Evolutionary conservation across 441 rosid genomes (phyloP).

Genomic region (Adansonia madagascariensis): DNA sequence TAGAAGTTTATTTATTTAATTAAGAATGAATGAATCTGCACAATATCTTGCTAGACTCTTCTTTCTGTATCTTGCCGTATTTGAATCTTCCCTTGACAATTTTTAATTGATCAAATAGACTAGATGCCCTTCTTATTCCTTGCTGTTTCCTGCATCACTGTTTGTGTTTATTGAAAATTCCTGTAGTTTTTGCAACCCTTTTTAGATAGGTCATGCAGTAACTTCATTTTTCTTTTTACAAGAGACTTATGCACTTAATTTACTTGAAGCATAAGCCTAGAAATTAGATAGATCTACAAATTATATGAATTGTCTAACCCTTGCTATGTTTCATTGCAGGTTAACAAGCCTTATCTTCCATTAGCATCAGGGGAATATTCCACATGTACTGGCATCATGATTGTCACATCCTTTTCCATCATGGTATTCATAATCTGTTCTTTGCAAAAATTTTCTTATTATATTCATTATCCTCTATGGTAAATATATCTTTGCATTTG

Average conservation of each 20-base stretch:
- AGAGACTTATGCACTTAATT: slow-evolving; percentile 16
- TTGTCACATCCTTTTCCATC: slow-evolving; percentile 65
- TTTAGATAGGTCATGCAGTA: not conserved
- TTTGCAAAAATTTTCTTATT: not conserved
- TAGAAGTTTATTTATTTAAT: slow-evolving; percentile 2
- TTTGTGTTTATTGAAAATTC: slow-evolving; percentile 8
- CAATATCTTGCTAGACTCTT: not conserved
- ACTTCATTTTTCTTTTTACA: not conserved
- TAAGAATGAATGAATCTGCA: not conserved
- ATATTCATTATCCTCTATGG: not conserved
- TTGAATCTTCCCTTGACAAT: slow-evolving; percentile 7
- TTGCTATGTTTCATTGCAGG: slow-evolving; percentile 46
- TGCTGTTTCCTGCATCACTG: not conserved
- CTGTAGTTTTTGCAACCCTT: not conserved
- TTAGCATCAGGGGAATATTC: slow-evolving; percentile 96
- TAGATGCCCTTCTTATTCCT: not conserved
- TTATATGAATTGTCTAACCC: slow-evolving; percentile 15
- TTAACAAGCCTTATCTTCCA: slow-evolving; percentile 96
- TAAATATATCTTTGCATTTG: not conserved
- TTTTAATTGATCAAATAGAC: slow-evolving; percentile 9
- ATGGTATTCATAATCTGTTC: slow-evolving; percentile 53
- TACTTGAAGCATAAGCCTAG: not conserved
- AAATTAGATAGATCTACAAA: not conserved
- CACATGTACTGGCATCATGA: slow-evolving; percentile 57
- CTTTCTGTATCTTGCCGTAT: not conserved